A percentile compares a stretch with the other conserved stretches of the same genome.
Evolutionary conservation across 1,284 basidiomycete genomes (phyloP).

Genomic region (Exobasidium rhododendri): DNA sequence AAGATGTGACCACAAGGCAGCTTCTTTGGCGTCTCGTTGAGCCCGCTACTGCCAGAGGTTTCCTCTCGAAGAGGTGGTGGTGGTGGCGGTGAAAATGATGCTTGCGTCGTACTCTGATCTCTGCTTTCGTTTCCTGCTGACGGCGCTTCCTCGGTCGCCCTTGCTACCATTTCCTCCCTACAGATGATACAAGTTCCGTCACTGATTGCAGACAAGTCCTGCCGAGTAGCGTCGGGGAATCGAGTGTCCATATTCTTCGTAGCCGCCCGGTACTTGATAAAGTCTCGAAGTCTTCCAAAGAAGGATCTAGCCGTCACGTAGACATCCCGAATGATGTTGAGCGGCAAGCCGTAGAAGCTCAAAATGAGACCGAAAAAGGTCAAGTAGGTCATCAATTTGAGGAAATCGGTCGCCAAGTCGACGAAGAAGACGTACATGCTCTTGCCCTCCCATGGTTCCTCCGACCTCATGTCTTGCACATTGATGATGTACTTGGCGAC

Average conservation of each 20-base stretch:
- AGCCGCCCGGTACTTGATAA: conserved; percentile 86
- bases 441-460: conserved; percentile 81
- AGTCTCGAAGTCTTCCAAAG: conserved; percentile 74
- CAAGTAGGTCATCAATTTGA: conserved; percentile 87
- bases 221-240: conserved; percentile 87
- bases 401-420: conserved; percentile 86
- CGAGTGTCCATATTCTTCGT: conserved; percentile 94
- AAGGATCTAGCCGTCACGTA: conserved; percentile 92
- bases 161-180: conserved; percentile 80
- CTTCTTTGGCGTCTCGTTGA: conserved; percentile 91
- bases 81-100: not conserved
- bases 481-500: conserved; percentile 83
- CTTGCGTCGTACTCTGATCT: too few species aligned
- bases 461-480: conserved; percentile 65
- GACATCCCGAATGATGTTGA: conserved; percentile 94
- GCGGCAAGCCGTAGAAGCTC: conserved; percentile 87
- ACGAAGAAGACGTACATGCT: conserved; percentile 96
- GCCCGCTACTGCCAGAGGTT: conserved; percentile 23
- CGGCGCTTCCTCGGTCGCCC: conserved; percentile 19
- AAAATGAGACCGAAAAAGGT: conserved; percentile 80
- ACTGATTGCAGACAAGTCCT: conserved; percentile 71
- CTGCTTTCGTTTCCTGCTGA: conserved; percentile 3
- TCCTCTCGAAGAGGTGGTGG: too few species aligned
- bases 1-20: conserved; percentile 95
- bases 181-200: conserved; percentile 98